phyloP scores from a whole-genome alignment of 208 protist genomes.

The Leishmania guyanensis region DNA sequence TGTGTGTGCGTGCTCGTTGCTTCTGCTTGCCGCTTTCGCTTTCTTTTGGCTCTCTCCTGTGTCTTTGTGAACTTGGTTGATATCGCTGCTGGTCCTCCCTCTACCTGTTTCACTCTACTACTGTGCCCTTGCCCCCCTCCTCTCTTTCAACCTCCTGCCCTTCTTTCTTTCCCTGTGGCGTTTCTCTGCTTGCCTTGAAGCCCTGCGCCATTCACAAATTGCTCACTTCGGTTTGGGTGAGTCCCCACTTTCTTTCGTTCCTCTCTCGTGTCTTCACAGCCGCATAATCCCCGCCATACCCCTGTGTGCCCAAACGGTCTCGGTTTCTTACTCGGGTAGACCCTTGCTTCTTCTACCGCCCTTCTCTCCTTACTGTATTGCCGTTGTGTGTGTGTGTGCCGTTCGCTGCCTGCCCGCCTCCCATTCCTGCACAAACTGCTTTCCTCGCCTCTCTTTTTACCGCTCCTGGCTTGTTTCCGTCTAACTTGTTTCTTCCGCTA shows the following conservation, averaged over 20 bases:
- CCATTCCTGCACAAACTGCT: background rate
- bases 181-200: too few species aligned
- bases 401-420: background rate
- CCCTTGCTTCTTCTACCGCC: background rate
- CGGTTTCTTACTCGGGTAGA: background rate
- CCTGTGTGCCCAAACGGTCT: background rate
- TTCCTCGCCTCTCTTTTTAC: background rate
- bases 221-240: too few species aligned
- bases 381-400: background rate
- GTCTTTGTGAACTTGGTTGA: background rate
- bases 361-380: background rate
- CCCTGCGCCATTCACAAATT: too few species aligned
- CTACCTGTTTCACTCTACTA: background rate
- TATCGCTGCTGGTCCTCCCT: background rate
- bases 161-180: too few species aligned
- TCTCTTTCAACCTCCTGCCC: background rate
- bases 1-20: conserved; percentile 1
- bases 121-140: background rate
- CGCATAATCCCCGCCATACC: too few species aligned
- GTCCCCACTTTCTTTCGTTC: too few species aligned
- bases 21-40: background rate
- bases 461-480: background rate
- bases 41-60: conserved; percentile 3
- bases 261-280: too few species aligned
- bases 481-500: background rate